Base-by-base conservation (phyloP, 208 protist genomes). In the Leishmania mexicana region DNA sequence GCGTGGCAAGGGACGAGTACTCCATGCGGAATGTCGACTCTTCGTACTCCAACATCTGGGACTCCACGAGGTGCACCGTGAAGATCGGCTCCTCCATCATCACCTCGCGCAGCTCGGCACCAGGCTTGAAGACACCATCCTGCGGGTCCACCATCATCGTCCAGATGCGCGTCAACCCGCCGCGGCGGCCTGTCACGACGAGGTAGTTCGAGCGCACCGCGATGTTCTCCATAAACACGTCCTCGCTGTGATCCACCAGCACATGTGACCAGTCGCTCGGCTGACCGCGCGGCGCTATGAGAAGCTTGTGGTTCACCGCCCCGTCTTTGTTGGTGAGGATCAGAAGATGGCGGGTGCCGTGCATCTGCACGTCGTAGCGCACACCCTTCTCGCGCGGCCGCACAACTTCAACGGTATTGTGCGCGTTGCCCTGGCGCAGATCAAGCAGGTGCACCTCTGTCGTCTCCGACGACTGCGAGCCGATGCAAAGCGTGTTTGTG, bases 1-100 rank as follows among this genome's bases (percentile, higher is more conserved):
- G 95, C 13, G 93, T 96, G 53, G 92, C 90, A 79, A 96, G 86
- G 62, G 92, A 96, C 62, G 91, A 94, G 87, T 98, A 98, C 58
- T 68, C 80, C 75, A 98, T 85, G 81, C 95, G 95, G 78, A 96
- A 90, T 7, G 85, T 90, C 40, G 79, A 54, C 31, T 88, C 87
- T 57, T 94, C 87, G 86, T 95, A 98, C 83, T 87, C 88, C 31
- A 89, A 65, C 87, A 95, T 96, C 47, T 96, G 92, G 54, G 79
- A 87, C 60, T 76, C 76, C 3, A 93, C 87, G 6, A 87, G 84
- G 40, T 88, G 76, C 49, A 91, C 87, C 45, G 86, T 87, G 84
- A 93, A 96, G 79, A 97, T 87, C 45, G 93, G 90, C 78, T 98
- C 93, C 45, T 88, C 80, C 89, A 96, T 93, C 73, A 79, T 64